Evolutionary conservation across 805 yeast species (phyloP).

Genomic region (Torulaspora maleeae): DNA sequence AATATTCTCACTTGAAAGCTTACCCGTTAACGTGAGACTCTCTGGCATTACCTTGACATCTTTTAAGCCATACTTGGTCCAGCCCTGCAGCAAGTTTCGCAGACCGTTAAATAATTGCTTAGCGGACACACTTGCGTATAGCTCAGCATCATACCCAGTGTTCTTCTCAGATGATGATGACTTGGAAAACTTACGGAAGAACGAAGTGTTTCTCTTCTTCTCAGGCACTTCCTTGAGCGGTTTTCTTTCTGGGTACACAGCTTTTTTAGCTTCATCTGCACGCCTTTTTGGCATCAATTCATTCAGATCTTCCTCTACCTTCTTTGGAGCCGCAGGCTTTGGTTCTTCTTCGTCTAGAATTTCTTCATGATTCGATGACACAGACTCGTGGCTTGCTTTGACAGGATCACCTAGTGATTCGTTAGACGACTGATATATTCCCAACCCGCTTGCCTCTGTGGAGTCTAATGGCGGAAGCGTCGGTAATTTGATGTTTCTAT

Average conservation of each 20-base stretch:
- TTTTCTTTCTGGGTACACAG: conserved; percentile 5
- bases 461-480: conserved; percentile 30
- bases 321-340: neutral
- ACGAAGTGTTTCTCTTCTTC: conserved; percentile 25
- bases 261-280: conserved; percentile 9
- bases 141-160: conserved; percentile 17
- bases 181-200: conserved; percentile 37
- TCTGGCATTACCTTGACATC: conserved; percentile 46
- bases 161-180: conserved; percentile 13
- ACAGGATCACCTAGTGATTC: conserved; percentile 10
- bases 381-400: conserved; percentile 13
- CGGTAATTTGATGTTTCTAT: conserved; percentile 23
- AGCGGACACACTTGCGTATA: conserved; percentile 35
- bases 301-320: conserved; percentile 10
- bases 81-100: conserved; percentile 54
- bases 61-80: conserved; percentile 68
- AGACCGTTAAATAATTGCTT: conserved; percentile 62
- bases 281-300: conserved; percentile 13
- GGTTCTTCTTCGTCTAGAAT: conserved; percentile 3
- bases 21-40: conserved; percentile 50
- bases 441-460: conserved; percentile 27
- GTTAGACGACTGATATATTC: conserved; percentile 25
- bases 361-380: conserved; percentile 18
- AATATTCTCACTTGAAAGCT: conserved; percentile 56
- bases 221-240: conserved; percentile 22